Base-by-base conservation (phyloP, 2,329 filamentous ascomycete species). In the Fonsecaea nubica region DNA sequence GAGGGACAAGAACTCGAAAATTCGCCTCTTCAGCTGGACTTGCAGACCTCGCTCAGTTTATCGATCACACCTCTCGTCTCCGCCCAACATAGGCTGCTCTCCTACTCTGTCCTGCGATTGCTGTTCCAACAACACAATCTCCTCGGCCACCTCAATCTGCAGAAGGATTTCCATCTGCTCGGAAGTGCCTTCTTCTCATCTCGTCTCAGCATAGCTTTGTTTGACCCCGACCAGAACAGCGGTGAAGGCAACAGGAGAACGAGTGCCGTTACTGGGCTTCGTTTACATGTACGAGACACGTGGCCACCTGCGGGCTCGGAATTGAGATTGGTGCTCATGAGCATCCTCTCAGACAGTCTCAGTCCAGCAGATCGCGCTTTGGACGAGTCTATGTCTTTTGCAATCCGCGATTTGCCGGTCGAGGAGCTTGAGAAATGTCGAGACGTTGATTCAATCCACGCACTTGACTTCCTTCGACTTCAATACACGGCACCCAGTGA, bases 301-400 rank as follows among this genome's bases (percentile, higher is more conserved):
- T 98, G 95, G 95, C 95, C 95, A 32, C 95, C 95, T 4, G 93
- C 93, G 30, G 96, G 92, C 76, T 97, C 93, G 0, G 95, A 98
- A 76, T 81, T 99, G n/a, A 88, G 93, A 9, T 83, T 98, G 4
- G 92, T 92, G 0, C 83, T 99, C 18, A 96, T 93, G 85, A 93
- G 92, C 0, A 86, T 98, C 0, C 81, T 98, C 6, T 85, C 86
- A 1, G 93, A 97, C 70, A 92, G 88, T 69, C 92, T 92, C 5
- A 53, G 7, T 7, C 56, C 50, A 15, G 42, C 30, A 35, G 42
- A 63, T 9, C 56, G 48, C 15, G 12, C 18, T 30, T 42, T 72
- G 21, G 64, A 69, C 2, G 67, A 70, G n/a, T 60, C 60, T 3
- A 66, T 73, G 10, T 72, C 71, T 76, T 98, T 99, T 76, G 88